Percentiles rank a stretch among this genome's conserved stretches.
phyloP scores from a whole-genome alignment of 1,284 basidiomycete species.

The Ceratobasidium sp. region DNA sequence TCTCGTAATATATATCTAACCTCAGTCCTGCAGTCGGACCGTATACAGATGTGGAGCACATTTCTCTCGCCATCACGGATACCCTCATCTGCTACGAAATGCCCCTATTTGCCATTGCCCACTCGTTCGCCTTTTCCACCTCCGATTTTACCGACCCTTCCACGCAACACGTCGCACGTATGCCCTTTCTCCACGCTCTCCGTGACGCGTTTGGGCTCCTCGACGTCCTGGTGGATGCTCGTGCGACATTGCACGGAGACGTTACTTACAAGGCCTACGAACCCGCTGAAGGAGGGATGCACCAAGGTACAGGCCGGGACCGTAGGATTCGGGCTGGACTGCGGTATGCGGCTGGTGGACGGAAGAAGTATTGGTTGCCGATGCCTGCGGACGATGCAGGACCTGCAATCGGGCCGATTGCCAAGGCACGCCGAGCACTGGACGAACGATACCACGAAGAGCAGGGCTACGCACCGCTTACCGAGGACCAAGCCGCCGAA shows the following conservation, averaged over 20 bases:
- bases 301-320: constrained; percentile 86
- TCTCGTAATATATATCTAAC: constrained; percentile 1
- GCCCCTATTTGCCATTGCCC: constrained; percentile 96
- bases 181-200: constrained; percentile 88
- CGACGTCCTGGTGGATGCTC: constrained; percentile 90
- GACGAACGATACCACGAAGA: constrained; percentile 65
- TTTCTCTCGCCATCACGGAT: constrained; percentile 91
- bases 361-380: constrained; percentile 91
- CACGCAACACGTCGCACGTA: constrained; percentile 81
- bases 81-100: constrained; percentile 96
- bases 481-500: constrained; percentile 73
- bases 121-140: constrained; percentile 89
- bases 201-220: constrained; percentile 87
- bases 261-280: constrained; percentile 98
- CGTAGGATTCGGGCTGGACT: constrained; percentile 89
- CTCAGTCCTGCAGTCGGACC: constrained; percentile 70
- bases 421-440: constrained; percentile 53
- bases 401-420: constrained; percentile 58
- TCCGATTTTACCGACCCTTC: constrained; percentile 84
- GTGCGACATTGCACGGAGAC: constrained; percentile 86
- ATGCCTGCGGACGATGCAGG: constrained; percentile 65
- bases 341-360: constrained; percentile 89
- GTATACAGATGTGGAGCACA: constrained; percentile 90
- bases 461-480: constrained; percentile 82
- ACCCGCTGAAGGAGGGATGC: constrained; percentile 92